Conservation (phyloP, 176 grass and related monocot genomes). For the Triticum monococcum region DNA sequence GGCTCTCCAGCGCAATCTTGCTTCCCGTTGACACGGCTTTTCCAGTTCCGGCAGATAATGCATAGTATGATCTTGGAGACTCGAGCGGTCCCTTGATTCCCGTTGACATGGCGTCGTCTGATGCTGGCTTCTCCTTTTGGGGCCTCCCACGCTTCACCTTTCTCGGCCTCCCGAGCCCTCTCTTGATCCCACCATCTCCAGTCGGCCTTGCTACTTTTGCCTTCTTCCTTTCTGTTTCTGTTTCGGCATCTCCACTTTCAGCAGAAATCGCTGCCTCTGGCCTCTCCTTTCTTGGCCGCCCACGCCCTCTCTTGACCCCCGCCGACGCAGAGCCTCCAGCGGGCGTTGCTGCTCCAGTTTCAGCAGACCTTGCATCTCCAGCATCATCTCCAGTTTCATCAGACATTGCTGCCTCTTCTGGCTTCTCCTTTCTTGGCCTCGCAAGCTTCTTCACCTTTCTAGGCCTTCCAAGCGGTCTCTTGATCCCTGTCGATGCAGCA, state of each 20-base stretch:
- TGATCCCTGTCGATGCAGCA: not conserved
- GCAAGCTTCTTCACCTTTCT: not conserved
- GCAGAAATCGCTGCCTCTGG: too few species aligned
- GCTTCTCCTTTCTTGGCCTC: slow-evolving; percentile 20
- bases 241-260: too few species aligned
- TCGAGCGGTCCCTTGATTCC: not conserved
- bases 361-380: too few species aligned
- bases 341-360: too few species aligned
- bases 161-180: not conserved
- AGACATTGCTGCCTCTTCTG: not conserved
- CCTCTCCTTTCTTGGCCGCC: slow-evolving; percentile 13
- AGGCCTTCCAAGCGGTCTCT: slow-evolving; percentile 24
- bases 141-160: slow-evolving; percentile 11
- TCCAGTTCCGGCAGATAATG: too few species aligned
- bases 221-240: too few species aligned
- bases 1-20: not conserved
- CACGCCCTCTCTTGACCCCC: slow-evolving; percentile 12
- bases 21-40: not conserved
- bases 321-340: not conserved
- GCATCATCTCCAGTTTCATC: not conserved
- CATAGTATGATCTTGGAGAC: too few species aligned
- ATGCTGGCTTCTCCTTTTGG: slow-evolving; percentile 8
- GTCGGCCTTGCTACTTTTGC: too few species aligned
- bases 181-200: not conserved
- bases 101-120: too few species aligned